Evolutionary conservation across 1,284 basidiomycete genomes (phyloP).

Genomic region (Cryptococcus wingfieldii): DNA sequence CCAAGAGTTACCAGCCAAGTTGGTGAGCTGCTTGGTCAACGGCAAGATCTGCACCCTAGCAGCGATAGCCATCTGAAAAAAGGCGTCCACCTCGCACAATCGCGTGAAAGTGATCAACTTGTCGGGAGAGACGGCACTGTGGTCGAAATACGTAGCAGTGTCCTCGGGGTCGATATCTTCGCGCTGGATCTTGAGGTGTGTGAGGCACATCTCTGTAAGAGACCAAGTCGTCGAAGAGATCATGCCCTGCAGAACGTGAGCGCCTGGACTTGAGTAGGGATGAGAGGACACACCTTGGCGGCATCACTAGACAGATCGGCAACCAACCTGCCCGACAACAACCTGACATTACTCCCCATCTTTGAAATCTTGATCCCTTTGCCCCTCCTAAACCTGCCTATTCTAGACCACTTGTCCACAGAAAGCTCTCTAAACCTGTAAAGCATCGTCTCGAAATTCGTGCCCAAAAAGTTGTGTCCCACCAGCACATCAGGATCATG

Average conservation of each 20-base stretch:
- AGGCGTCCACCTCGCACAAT: constrained; percentile 89
- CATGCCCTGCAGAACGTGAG: constrained; percentile 62
- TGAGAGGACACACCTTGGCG: constrained; percentile 63
- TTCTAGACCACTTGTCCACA: constrained; percentile 85
- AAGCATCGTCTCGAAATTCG: constrained; percentile 83
- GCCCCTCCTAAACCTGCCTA: constrained; percentile 82
- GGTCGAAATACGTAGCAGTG: constrained; percentile 85
- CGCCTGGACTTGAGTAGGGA: not conserved
- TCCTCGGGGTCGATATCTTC: constrained; percentile 97
- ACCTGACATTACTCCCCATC: constrained; percentile 78
- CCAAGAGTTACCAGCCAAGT: constrained; percentile 98
- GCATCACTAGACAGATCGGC: constrained; percentile 93
- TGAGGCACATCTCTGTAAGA: constrained; percentile 90
- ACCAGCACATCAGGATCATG: constrained; percentile 93
- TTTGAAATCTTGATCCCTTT: constrained; percentile 65
- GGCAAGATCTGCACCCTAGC: constrained; percentile 84
- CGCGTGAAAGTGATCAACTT: constrained; percentile 80
- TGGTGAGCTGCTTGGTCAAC: constrained; percentile 89
- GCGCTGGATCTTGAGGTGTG: constrained; percentile 76
- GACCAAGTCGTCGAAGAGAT: constrained; percentile 97
- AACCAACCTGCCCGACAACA: constrained; percentile 79
- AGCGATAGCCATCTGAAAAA: constrained; percentile 93
- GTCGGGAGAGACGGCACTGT: constrained; percentile 70
- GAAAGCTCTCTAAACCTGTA: constrained; percentile 87
- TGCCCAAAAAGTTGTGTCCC: constrained; percentile 92